Evolutionary conservation across 805 yeast species (phyloP).

Genomic region (Maudiozyma turicensis): DNA sequence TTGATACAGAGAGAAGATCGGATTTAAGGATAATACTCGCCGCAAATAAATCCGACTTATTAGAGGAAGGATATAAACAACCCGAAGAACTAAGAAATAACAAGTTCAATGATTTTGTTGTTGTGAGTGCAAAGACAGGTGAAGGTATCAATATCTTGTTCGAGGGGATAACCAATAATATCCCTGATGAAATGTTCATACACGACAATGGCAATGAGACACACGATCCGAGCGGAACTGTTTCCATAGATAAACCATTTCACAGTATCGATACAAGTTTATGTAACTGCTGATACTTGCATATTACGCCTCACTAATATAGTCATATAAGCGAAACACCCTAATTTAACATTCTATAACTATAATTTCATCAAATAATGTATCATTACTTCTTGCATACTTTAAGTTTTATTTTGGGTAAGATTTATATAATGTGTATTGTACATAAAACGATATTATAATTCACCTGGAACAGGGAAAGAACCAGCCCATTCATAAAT

Average conservation of each 20-base stretch:
- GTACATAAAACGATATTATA: constrained; percentile 12
- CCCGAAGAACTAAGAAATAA: constrained; percentile 6
- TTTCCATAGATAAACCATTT: not conserved
- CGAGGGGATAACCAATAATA: constrained; percentile 34
- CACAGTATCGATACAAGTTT: not conserved
- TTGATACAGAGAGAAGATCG: constrained; percentile 37
- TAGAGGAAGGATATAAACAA: constrained; percentile 33
- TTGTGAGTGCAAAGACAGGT: constrained; percentile 47
- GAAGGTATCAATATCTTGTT: constrained; percentile 38
- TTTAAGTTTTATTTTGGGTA: not conserved
- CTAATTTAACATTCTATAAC: too few relatives aligned
- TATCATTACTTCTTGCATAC: too few relatives aligned
- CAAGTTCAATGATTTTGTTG: not conserved
- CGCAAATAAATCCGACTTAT: constrained; percentile 69
- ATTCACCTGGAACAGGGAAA: constrained; percentile 86
- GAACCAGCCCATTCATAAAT: constrained; percentile 62
- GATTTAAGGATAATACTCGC: constrained; percentile 57
- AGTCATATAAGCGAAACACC: too few relatives aligned
- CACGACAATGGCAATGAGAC: too few relatives aligned
- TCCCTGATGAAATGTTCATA: constrained; percentile 24
- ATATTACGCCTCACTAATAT: not conserved
- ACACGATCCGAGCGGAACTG: not conserved
- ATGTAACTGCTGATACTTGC: not conserved
- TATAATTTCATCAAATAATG: too few relatives aligned
- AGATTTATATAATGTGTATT: not conserved